Evolutionary conservation across 148 eudicot genomes (phyloP), one percentile per base, ranked within the genome.

Genomic region (Vaccinium corymbosum): DNA sequence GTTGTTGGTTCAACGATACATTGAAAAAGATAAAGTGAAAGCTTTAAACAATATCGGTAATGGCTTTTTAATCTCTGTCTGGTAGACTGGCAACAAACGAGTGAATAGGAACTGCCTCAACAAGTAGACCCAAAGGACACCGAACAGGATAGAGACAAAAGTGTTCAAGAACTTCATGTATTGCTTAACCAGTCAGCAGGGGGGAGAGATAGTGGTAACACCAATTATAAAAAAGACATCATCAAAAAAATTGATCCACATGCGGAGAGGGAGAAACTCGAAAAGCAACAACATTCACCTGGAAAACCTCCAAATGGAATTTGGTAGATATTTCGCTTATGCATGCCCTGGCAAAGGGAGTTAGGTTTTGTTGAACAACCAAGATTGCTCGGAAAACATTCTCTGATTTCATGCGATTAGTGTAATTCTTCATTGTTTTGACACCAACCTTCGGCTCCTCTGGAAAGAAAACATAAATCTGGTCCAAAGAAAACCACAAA

Each of bases 361-460:
- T 94, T 82, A 95, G 86, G 76, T 88, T 92, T 84, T 92, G 90
- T 66, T 93, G 98, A 73, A 94, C 98, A 48, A 89, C 96, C 88
- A 95, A 87, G 73, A 95, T 91, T 70, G 96, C 98, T 75, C 95
- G 88, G 52, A 87, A 83, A 80, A 95, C 98, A 83, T 89, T 91
- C 81, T 95, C 98, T 6, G 89, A 85, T 87, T 94, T 94, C 98
- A 95, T 95, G 19, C 94, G 92, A 77, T 88, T 90, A 19, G 92
- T 89, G 70, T 92, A 94, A 62, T 88, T 91, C 93, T 95, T 94
- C 83, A 93, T 91, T 57, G 96, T 94, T 88, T 94, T 94, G 25
- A 95, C 98, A 83, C 98, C 98, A 86, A 95, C 98, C 89, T 95
- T 95, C 6, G 81, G 84, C 51, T 94, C 98, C 72, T 95, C 94